phyloP scores from a whole-genome alignment of 805 yeast genomes.

The Sugiyamaella smithiae region DNA sequence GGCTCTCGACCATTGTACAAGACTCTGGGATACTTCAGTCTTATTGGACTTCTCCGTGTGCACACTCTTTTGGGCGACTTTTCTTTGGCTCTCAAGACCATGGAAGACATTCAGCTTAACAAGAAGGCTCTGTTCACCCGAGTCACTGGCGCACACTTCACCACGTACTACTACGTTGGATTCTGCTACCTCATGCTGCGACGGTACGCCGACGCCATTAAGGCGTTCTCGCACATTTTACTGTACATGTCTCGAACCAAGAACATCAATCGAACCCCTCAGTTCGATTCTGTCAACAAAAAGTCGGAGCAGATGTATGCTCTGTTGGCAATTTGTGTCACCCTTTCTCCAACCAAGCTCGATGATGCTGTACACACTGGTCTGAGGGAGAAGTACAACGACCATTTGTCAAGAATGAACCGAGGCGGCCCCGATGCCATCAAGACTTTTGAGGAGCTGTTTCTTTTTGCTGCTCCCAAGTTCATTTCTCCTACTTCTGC shows the following conservation, averaged over 20 bases:
- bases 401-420: conserved; percentile 41
- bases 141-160: conserved; percentile 49
- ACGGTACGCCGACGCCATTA: conserved; percentile 50
- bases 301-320: conserved; percentile 53
- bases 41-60: conserved; percentile 49
- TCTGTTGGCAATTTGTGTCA: conserved; percentile 44
- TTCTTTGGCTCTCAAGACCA: conserved; percentile 47
- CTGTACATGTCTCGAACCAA: conserved; percentile 46
- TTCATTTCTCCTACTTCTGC: conserved; percentile 44
- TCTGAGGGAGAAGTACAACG: conserved; percentile 48
- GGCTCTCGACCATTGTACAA: conserved; percentile 44
- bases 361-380: conserved; percentile 45
- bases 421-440: conserved; percentile 44
- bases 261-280: conserved; percentile 42
- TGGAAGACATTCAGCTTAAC: conserved; percentile 46
- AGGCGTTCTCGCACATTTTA: conserved; percentile 46
- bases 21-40: conserved; percentile 47
- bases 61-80: conserved; percentile 51
- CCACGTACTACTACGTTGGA: conserved; percentile 51
- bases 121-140: conserved; percentile 47
- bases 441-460: conserved; percentile 44
- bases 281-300: conserved; percentile 47
- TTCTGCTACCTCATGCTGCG: conserved; percentile 51
- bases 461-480: conserved; percentile 48
- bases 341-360: conserved; percentile 46